These are phyloP conservation scores for Rheum nobile DNA, from an alignment of 148 eudicot species.

Conservation along the genomic window DNA sequence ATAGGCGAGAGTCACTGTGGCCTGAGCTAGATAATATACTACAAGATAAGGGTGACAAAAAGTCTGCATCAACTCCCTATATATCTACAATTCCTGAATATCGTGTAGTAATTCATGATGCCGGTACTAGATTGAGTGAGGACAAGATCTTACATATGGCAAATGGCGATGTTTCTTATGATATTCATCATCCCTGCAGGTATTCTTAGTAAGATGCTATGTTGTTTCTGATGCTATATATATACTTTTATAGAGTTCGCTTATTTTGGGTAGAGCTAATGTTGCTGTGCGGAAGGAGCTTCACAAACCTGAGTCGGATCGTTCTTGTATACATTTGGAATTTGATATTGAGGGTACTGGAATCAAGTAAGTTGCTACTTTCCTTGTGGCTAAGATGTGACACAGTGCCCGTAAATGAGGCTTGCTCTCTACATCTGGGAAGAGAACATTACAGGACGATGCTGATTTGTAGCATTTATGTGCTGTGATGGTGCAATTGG, in stretches of 20 bases:
- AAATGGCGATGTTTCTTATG: slow-evolving; percentile 58
- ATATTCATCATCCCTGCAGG: slow-evolving; percentile 95
- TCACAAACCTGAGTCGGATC: slow-evolving; percentile 73
- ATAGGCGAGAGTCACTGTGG: slow-evolving; percentile 70
- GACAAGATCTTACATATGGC: slow-evolving; percentile 21
- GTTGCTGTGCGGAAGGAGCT: slow-evolving; percentile 76
- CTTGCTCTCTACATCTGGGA: too few relatives aligned
- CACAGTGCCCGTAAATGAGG: too few relatives aligned
- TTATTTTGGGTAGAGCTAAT: slow-evolving; percentile 13
- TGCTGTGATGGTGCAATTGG: too few relatives aligned
- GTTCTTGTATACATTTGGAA: slow-evolving; percentile 91
- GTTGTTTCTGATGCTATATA: neutral
- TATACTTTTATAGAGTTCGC: too few relatives aligned
- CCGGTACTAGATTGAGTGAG: slow-evolving; percentile 20
- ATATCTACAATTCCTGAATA: slow-evolving; percentile 65
- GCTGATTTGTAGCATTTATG: too few relatives aligned
- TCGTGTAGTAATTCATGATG: slow-evolving; percentile 56
- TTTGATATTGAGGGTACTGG: slow-evolving; percentile 62
- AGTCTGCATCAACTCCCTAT: slow-evolving; percentile 56
- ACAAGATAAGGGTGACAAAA: slow-evolving; percentile 44
- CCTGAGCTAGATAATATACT: slow-evolving; percentile 67
- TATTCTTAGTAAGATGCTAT: slow-evolving; percentile 14
- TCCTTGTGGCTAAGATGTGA: too few relatives aligned
- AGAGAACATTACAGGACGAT: too few relatives aligned
- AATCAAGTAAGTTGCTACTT: slow-evolving; percentile 45